Evolutionary conservation across 441 rosid genomes (phyloP), one percentile per base, ranked within the genome.

Genomic region (Rhodomyrtus psidioides): DNA sequence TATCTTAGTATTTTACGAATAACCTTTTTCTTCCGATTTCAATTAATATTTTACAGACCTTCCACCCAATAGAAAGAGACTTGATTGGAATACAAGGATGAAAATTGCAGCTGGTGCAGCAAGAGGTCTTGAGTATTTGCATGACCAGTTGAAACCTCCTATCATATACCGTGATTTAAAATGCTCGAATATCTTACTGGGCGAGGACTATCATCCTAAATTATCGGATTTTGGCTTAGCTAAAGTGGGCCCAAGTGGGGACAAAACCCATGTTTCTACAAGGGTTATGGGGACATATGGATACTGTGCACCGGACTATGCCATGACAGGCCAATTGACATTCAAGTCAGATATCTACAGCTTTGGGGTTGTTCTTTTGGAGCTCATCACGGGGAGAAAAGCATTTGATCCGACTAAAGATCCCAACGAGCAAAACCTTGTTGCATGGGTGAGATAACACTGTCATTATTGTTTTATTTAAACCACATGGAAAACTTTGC

Each of bases 241-340:
- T 14, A 86, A 86, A 81, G 88, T 86, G 83, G 88, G 88, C 21
- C 88, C 88, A 12, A 86, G 83, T 28, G 88, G 88, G 76, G 88
- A 86, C 27, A 42, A 81, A 55, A 86, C 88, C 1, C 88, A 86
- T 55, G 88, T 86, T 83, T 86, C 88, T 9, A 86, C 88, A 0
- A 86, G 88, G 75, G 88, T 86, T 12, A 86, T 86, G 88, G 88
- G 88, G n/a, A 86, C 88, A 53, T 86, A 86, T 17, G 88, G 88
- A 39, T 86, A 86, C 76, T 86, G 88, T 83, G 88, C 88, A 28
- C 88, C 88, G 0, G 88, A 86, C 34, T 86, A 86, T 74, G 88
- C 88, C 49, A 86, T 86, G 88, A 86, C 88, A 0, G 88, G 88
- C 27, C 88, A 86, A 74, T 76, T 86, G 59, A 86, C 85, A 39